These are phyloP conservation scores for Colletotrichum sp. DNA, from an alignment of 2,329 filamentous ascomycete genomes.

Conservation along the genomic window DNA sequence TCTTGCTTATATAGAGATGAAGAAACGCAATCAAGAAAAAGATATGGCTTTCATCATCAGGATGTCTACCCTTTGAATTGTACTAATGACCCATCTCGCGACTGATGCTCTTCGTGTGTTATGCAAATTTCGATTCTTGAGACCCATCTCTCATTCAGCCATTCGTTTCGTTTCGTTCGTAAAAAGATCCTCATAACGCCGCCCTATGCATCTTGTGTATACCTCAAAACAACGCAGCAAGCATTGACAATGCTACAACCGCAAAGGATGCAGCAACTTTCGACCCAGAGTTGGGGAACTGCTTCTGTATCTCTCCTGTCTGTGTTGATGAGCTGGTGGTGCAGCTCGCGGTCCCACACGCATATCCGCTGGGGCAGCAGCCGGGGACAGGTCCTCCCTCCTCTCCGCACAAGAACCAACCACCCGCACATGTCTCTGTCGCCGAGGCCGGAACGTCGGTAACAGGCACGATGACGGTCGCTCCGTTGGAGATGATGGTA, in stretches of 20 bases:
- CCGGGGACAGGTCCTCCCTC: conserved; percentile 69
- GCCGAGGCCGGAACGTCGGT: conserved; percentile 47
- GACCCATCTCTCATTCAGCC: neutral
- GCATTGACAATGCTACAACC: neutral
- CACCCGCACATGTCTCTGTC: conserved; percentile 68
- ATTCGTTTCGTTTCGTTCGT: neutral
- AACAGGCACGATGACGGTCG: conserved; percentile 73
- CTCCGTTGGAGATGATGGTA: conserved; percentile 70
- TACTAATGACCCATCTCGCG: neutral
- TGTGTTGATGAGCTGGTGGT: conserved; percentile 57
- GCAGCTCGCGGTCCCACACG: conserved; percentile 76
- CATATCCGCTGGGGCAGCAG: conserved; percentile 82
- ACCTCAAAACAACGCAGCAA: neutral
- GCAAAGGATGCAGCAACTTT: neutral
- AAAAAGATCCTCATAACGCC: neutral
- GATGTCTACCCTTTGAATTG: neutral
- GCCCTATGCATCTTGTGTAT: neutral
- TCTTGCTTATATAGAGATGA: neutral
- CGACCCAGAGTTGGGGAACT: conserved; percentile 38
- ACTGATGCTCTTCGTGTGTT: neutral
- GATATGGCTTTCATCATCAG: neutral
- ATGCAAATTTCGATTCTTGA: neutral
- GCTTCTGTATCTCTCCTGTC: conserved; percentile 63
- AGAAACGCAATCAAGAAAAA: neutral
- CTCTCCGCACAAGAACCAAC: conserved; percentile 76